These are phyloP conservation scores for Ogataea kodamae DNA, from an alignment of 805 yeast genomes.

Conservation along the genomic window DNA sequence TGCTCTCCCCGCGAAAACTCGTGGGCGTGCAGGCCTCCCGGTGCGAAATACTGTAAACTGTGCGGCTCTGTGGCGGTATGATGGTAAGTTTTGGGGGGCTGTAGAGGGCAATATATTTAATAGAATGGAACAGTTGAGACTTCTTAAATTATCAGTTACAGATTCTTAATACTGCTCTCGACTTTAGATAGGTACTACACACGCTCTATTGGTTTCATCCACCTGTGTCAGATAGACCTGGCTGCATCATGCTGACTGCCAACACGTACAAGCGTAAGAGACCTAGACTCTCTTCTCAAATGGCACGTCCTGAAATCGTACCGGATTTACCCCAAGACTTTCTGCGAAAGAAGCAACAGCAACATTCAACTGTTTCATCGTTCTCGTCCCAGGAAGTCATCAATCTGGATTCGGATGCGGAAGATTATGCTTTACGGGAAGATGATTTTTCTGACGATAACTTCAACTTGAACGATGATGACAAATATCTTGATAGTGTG, in stretches of 20 bases:
- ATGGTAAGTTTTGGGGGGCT: slow-evolving; percentile 7
- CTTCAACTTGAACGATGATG: slow-evolving; percentile 18
- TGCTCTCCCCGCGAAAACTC: slow-evolving; percentile 10
- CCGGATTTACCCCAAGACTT: slow-evolving; percentile 10
- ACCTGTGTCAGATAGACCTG: not conserved
- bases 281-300: slow-evolving; percentile 32
- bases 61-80: slow-evolving; percentile 8
- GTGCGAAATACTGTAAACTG: slow-evolving; percentile 4
- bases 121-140: slow-evolving; percentile 3
- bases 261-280: slow-evolving; percentile 34
- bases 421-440: slow-evolving; percentile 31
- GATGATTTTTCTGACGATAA: slow-evolving; percentile 8
- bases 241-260: slow-evolving; percentile 26
- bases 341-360: slow-evolving; percentile 29
- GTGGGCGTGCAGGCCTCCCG: slow-evolving; percentile 1
- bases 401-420: slow-evolving; percentile 41
- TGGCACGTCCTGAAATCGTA: slow-evolving; percentile 9
- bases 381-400: slow-evolving; percentile 29
- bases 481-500: slow-evolving; percentile 13
- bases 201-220: not conserved
- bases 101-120: slow-evolving; percentile 10
- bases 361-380: slow-evolving; percentile 11
- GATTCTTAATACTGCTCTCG: not conserved
- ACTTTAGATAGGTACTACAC: not conserved
- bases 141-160: not conserved